Evolutionary conservation across 257 asterid species (phyloP).

Genomic region (Thymus quinquecostatus): DNA sequence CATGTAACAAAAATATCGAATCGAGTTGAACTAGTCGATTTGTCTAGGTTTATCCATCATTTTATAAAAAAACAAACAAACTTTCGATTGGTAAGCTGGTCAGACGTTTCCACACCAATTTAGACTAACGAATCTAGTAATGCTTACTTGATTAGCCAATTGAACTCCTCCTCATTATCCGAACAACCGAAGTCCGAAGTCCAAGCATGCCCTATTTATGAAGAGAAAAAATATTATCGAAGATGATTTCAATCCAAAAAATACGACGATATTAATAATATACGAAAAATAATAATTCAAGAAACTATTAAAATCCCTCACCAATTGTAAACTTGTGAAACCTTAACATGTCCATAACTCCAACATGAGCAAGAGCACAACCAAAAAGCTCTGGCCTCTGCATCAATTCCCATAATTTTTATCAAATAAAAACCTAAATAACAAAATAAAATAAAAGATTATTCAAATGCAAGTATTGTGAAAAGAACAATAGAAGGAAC

Average conservation of each 20-base stretch:
- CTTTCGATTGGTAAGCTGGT: too few species aligned
- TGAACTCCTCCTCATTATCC: conserved; percentile 88
- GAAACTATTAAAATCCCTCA: conserved; percentile 32
- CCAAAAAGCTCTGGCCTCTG: conserved; percentile 98
- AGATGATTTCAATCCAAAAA: neutral
- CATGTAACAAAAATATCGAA: too few species aligned
- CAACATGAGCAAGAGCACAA: conserved; percentile 98
- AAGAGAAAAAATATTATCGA: neutral
- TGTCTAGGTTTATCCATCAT: too few species aligned
- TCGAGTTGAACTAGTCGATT: too few species aligned
- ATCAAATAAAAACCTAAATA: neutral
- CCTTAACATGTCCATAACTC: conserved; percentile 97
- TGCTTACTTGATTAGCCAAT: conserved; percentile 80
- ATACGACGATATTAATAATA: neutral
- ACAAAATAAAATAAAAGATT: neutral
- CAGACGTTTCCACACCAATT: too few species aligned
- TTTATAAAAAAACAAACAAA: too few species aligned
- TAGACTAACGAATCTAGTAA: neutral
- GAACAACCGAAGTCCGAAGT: conserved; percentile 95
- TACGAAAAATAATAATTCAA: neutral
- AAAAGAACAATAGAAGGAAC: conserved; percentile 22
- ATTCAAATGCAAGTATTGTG: neutral
- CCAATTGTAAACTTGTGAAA: conserved; percentile 98
- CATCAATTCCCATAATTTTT: conserved; percentile 20
- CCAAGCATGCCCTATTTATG: conserved; percentile 90